These are phyloP conservation scores for Exsudoporus floridanus DNA, from an alignment of 1,284 basidiomycete species.

Conservation along the genomic window DNA sequence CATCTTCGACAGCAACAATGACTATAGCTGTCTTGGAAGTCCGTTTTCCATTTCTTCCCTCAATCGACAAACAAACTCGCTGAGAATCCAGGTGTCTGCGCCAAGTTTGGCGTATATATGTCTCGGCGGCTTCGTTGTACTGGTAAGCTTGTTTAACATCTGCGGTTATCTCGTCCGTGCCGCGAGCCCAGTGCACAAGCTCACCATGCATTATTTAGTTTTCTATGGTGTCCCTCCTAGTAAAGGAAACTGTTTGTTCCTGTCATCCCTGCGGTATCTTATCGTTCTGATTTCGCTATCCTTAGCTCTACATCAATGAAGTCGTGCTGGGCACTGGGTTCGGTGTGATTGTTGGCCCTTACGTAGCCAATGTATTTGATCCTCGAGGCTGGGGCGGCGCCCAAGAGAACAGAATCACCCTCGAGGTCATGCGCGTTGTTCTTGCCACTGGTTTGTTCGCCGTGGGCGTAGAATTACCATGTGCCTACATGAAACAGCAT, in stretches of 20 bases:
- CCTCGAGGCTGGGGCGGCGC: constrained; percentile 76
- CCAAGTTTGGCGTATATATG: constrained; percentile 68
- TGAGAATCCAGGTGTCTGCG: constrained; percentile 43
- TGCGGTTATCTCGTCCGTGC: background rate
- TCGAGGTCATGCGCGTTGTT: constrained; percentile 75
- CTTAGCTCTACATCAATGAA: constrained; percentile 84
- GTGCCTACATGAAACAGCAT: constrained; percentile 63
- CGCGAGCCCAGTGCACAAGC: background rate
- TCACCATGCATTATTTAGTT: constrained; percentile 48
- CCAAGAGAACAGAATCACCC: constrained; percentile 57
- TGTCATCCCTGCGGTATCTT: background rate
- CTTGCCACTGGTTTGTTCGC: constrained; percentile 70
- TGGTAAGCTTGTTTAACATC: constrained; percentile 41
- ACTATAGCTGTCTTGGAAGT: constrained; percentile 25
- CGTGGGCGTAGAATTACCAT: constrained; percentile 72
- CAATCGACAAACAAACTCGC: constrained; percentile 14
- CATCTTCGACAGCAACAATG: constrained; percentile 12
- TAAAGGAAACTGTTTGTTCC: constrained; percentile 69
- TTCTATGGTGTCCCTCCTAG: constrained; percentile 76
- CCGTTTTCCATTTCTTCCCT: constrained; percentile 8
- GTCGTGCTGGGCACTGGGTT: constrained; percentile 87
- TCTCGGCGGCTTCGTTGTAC: constrained; percentile 76
- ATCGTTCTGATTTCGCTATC: background rate
- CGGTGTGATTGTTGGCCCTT: constrained; percentile 73
- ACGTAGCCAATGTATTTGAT: constrained; percentile 74